Base-by-base conservation (phyloP, 2,329 filamentous ascomycete genomes). In the Trichoderma afroharzianum region DNA sequence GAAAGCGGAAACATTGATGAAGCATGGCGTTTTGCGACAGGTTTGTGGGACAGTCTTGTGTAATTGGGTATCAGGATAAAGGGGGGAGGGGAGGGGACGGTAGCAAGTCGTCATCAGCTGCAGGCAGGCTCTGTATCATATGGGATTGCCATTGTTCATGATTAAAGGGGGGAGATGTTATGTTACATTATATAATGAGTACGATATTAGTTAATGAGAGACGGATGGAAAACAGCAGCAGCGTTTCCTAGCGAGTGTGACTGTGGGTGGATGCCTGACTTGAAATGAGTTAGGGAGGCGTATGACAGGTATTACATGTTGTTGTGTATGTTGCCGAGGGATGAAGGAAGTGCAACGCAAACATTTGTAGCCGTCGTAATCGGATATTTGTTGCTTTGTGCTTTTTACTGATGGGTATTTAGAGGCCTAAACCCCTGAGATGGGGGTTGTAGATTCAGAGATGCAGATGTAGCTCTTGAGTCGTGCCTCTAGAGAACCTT, bases 131-230 rank as follows among this genome's bases (percentile, higher is more conserved):
- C 63, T 68, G 67, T 68, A 63, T 66, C 36, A 72, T 70, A 30
- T 71, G 50, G 71, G 57, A 43, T 24, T 62, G 71, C 47, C 53
- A 62, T 68, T 59, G 32, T 68, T 72, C 7, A 74, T 67, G 69
- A 33, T 71, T 70, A 72, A 58, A 57, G 59, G 66, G 61, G 61
- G 39, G 26, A 50, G 68, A 63, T 43, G 39, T 70, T 66, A 58
- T 70, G 68, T 70, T 70, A 63, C 33, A 57, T 67, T 62, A 71
- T 73, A 74, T 73, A 55, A 67, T 69, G 57, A 63, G 68, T 59
- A 71, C 57, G 50, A 74, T 64, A 73, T 72, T 53, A 66, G 47
- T 71, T 68, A 64, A 73, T 72, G 63, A 71, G 47, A 64, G 72
- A 62, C n/a, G 57, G 47, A 33, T 32, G 14, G 39, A 43, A 43